phyloP scores from a whole-genome alignment of 2,329 filamentous ascomycete species.

The Sclerotiophoma versabilis region DNA sequence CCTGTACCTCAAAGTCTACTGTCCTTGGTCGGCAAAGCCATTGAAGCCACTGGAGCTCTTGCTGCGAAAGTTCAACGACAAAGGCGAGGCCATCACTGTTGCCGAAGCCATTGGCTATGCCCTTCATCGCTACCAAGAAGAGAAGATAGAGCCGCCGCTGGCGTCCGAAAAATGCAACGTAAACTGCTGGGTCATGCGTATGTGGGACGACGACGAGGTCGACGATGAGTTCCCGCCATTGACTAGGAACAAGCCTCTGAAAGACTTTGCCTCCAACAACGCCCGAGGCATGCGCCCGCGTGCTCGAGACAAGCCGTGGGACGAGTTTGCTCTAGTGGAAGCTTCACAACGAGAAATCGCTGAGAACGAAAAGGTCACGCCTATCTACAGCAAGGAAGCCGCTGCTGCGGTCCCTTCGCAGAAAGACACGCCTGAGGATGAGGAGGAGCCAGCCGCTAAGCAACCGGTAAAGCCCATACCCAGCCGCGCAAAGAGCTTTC shows the following conservation, averaged over 20 bases:
- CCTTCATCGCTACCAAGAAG: constrained; percentile 79
- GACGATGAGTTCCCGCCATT: constrained; percentile 85
- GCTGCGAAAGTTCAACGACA: constrained; percentile 72
- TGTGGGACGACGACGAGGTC: constrained; percentile 84
- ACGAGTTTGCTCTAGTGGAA: constrained; percentile 81
- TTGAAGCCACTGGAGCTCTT: constrained; percentile 74
- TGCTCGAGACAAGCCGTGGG: constrained; percentile 77
- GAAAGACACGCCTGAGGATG: constrained; percentile 34
- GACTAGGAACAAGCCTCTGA: constrained; percentile 75
- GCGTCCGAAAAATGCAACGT: constrained; percentile 73
- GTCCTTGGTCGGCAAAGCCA: constrained; percentile 71
- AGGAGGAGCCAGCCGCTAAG: constrained; percentile 25
- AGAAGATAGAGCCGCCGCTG: constrained; percentile 73
- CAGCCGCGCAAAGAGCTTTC: constrained; percentile 52
- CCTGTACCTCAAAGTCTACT: constrained; percentile 78
- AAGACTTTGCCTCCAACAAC: constrained; percentile 79
- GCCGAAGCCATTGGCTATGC: constrained; percentile 83
- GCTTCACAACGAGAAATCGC: constrained; percentile 72
- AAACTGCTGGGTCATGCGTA: constrained; percentile 82
- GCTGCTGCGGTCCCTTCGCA: constrained; percentile 38
- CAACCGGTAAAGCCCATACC: constrained; percentile 34
- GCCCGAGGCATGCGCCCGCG: constrained; percentile 70
- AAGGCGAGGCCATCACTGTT: constrained; percentile 74
- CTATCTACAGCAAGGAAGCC: constrained; percentile 68
- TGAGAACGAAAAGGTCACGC: constrained; percentile 73